These are phyloP conservation scores for Pseudogymnoascus sp. DNA, from an alignment of 2,329 filamentous ascomycete genomes.

Conservation along the genomic window DNA sequence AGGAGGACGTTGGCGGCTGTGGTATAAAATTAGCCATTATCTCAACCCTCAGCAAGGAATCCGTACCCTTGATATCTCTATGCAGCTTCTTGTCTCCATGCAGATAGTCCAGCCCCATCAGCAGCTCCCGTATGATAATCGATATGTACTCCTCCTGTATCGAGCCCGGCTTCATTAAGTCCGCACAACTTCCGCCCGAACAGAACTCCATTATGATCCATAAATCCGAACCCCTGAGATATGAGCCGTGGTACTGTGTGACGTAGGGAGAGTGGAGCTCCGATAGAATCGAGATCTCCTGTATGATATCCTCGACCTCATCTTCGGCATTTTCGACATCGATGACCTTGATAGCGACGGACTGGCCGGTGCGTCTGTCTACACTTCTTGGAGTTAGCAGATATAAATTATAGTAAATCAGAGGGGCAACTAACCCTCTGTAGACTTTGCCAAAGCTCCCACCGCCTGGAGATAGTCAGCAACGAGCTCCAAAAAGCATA, in stretches of 20 bases:
- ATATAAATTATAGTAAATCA: slow-evolving; percentile 10
- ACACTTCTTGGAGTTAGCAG: slow-evolving; percentile 47
- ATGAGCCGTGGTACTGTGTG: slow-evolving; percentile 96
- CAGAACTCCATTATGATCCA: slow-evolving; percentile 99
- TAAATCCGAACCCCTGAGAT: slow-evolving; percentile 87
- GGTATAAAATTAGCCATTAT: slow-evolving; percentile 9
- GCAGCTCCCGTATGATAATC: slow-evolving; percentile 83
- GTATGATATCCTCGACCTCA: slow-evolving; percentile 98
- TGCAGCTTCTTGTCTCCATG: slow-evolving; percentile 95
- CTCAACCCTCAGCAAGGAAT: neutral
- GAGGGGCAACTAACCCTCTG: slow-evolving; percentile 62
- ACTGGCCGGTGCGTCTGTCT: slow-evolving; percentile 84
- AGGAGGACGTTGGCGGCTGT: slow-evolving; percentile 87
- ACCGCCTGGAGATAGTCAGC: slow-evolving; percentile 52
- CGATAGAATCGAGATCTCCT: slow-evolving; percentile 94
- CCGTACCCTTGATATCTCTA: slow-evolving; percentile 82
- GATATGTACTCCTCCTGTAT: slow-evolving; percentile 95
- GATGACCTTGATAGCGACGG: slow-evolving; percentile 97
- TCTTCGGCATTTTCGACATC: slow-evolving; percentile 98
- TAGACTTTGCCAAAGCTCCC: slow-evolving; percentile 98
- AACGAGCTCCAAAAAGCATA: slow-evolving; percentile 12
- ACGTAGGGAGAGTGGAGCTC: slow-evolving; percentile 94
- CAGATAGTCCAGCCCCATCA: slow-evolving; percentile 85
- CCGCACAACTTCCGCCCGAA: slow-evolving; percentile 89
- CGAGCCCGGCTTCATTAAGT: slow-evolving; percentile 85